Evolutionary conservation across 192 early-diverging fungal species (phyloP), one percentile per base, ranked within the genome.

Genomic region (Umbelopsis isabellina): DNA sequence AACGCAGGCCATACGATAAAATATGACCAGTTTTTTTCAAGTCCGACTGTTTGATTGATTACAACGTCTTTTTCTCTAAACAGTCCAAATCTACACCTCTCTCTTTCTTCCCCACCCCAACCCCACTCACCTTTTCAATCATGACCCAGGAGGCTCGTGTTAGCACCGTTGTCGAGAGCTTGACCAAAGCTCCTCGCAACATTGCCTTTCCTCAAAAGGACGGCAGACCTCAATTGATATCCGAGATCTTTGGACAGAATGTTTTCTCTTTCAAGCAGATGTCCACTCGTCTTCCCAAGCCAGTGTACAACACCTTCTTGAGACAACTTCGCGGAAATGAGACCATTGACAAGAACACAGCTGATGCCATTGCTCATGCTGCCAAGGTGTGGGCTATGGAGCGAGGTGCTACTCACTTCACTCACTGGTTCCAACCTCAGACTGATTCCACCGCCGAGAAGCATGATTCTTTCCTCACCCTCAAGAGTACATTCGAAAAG

Each of bases 361-460:
- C 97, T 23, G 97, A 99, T 85, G 94, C 96, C 46, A 93, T 99
- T 68, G 95, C 96, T 33, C 97, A 99, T 79, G 97, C 97, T 12
- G 97, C 92, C 64, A 89, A 92, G 55, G 90, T 97, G 69, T 99
- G 97, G 97, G 95, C 97, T 68, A 92, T 96, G 94, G 92, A 96
- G 80, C 91, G 93, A 75, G 94, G 95, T 53, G 94, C 96, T 50
- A 97, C 96, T 66, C 95, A 99, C 88, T 99, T 96, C 80, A 97
- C 96, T 53, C 97, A 99, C 85, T 98, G 96, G 96, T 99, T 99
- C 92, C 97, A 99, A 88, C 97, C 97, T 73, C 95, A 97, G 89
- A 99, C 96, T 9, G 97, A 92, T 65, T 89, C 93, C 49, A 99
- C 97, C 51, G 97, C 97, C 67, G 96, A 97, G 85, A 99, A 99